Base-by-base conservation (phyloP, 2,329 filamentous ascomycete genomes). In the Dactylonectria estremocensis region DNA sequence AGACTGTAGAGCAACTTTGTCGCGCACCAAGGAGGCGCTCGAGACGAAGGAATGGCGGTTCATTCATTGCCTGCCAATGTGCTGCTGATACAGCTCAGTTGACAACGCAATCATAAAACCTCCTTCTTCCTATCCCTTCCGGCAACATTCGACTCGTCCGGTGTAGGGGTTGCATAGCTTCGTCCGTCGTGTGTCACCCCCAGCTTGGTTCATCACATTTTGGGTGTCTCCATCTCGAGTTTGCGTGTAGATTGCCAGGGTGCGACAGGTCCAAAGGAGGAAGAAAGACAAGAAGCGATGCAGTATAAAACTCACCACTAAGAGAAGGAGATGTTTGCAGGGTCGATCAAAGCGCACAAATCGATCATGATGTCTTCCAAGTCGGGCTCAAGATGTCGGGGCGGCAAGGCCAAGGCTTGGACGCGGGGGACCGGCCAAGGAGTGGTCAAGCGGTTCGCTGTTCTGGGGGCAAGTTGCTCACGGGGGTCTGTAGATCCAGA, bases 291-390 rank as follows among this genome's bases (percentile, higher is more conserved):
- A 64, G 55, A 43, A 46, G 18, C 45, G 50, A 53, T 45, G 50
- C 14, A 67, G 50, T 57, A 64, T 49, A 59, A 14, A 33, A 78
- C 81, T 80, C 74, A 84, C 82, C 80, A 81, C 80, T 84, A 84
- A 76, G 76, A 82, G 68, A 77, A 79, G 76, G 72, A 79, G 71
- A 77, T 72, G 70, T 74, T 76, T 70, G 74, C 71, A 72, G 74
- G 69, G 69, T 77, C 74, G 67, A 72, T 67, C 73, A 75, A 69
- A 71, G 75, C 74, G 75, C 77, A 75, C 79, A 81, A 83, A 79
- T 77, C 76, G 80, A 81, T 82, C 82, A 83, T 83, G 77, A 74
- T 83, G 81, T 78, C 79, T 78, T 77, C 71, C 74, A 74, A 55
- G 69, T 64, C 52, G 64, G 60, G 69, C 71, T 67, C 69, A 67